phyloP scores from a whole-genome alignment of 2,329 filamentous ascomycete species.

The Nakataea oryzae region DNA sequence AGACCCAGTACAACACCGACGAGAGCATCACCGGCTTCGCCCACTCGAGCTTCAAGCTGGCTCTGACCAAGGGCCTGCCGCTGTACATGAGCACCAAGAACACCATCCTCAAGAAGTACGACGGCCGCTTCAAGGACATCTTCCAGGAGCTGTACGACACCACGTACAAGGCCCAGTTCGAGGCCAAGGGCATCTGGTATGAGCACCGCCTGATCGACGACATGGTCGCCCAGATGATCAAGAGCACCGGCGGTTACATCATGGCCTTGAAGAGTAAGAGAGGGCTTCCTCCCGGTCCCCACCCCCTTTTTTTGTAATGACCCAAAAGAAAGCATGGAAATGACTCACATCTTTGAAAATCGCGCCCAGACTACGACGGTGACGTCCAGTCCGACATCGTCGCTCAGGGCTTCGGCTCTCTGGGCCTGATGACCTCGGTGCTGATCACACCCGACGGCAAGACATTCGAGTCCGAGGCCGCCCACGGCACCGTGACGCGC shows the following conservation, averaged over 20 bases:
- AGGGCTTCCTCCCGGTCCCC: not conserved
- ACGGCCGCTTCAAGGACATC: conserved; percentile 98
- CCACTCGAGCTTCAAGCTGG: conserved; percentile 93
- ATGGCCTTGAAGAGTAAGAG: conserved; percentile 94
- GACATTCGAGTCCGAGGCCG: conserved; percentile 95
- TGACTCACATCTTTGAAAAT: not conserved
- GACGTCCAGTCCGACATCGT: conserved; percentile 98
- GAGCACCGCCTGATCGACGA: conserved; percentile 99
- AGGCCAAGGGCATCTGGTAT: conserved; percentile 93
- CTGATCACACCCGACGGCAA: conserved; percentile 94
- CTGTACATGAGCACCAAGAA: conserved; percentile 99
- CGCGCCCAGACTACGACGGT: conserved; percentile 95
- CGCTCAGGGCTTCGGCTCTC: conserved; percentile 93
- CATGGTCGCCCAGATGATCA: conserved; percentile 99
- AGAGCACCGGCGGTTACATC: conserved; percentile 91
- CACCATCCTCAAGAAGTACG: conserved; percentile 98
- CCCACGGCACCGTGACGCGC: conserved; percentile 94
- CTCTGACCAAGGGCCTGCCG: conserved; percentile 76
- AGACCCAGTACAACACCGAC: conserved; percentile 97
- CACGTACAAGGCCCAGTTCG: conserved; percentile 79
- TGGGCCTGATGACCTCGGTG: conserved; percentile 97
- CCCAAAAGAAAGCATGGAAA: not conserved
- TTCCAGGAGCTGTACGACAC: conserved; percentile 95
- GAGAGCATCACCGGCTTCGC: conserved; percentile 93
- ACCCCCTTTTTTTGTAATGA: not conserved